Evolutionary conservation across 1,284 basidiomycete genomes (phyloP), one percentile per base, ranked within the genome.

Genomic region (Pisolithus thermaeus): DNA sequence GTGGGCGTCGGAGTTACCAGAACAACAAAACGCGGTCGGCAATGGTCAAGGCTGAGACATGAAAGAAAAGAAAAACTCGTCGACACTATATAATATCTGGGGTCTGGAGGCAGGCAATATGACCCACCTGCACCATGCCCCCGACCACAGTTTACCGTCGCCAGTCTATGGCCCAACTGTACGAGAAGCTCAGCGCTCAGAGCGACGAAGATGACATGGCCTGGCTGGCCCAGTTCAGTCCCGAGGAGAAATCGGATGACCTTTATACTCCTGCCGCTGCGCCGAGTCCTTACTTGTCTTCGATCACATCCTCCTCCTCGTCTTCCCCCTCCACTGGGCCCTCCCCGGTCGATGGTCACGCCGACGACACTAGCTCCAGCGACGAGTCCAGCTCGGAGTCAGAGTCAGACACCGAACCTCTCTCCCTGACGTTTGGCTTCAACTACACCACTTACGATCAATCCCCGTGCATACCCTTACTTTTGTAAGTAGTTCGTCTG

Each of bases 21-120:
- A 70, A 66, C 69, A 62, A 66, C 69, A 70, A 69, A 66, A 69
- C 67, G 68, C 67, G 64, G 65, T 69, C 67, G 67, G 64, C 67
- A 69, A 35, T 65, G 66, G 63, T 55, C 62, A 66, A 63, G 52
- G 57, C 58, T 67, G 62, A 69, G 65, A 64, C 64, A 66, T 70
- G 64, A 70, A 66, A 69, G 64, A 67, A 66, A 40, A n/a, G n/a
- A n/a, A n/a, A n/a, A n/a, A n/a, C n/a, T n/a, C n/a, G 56, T 55
- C 50, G 49, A 55, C 52, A 39, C 63, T 66, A 66, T 66, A 66
- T 68, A 66, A 61, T 54, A 35, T 55, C 46, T 36, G 47, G 38
- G 37, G n/a, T 9, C 41, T 50, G 58, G 25, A 41, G 28, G 38
- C 22, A 37, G 51, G 38, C 28, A 52, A 49, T 55, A 65, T 61